phyloP scores from a whole-genome alignment of 208 protist species.

The Leishmania gerbilli region DNA sequence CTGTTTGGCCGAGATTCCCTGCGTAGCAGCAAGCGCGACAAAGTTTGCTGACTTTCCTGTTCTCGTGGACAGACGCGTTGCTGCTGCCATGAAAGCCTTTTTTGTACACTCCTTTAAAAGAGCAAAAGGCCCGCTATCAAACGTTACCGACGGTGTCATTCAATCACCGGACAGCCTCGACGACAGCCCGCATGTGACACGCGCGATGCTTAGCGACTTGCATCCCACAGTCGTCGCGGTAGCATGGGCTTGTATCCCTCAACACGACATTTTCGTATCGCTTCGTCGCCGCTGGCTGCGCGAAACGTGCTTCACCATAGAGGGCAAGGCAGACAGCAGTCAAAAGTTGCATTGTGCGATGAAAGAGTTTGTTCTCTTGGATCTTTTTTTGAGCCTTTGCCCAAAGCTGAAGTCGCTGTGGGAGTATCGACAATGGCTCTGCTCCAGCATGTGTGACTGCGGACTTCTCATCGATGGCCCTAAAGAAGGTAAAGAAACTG shows the following conservation, averaged over 20 bases:
- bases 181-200: conserved; percentile 19
- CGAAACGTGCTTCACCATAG: not conserved
- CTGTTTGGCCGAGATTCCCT: not conserved
- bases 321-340: not conserved
- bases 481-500: no score
- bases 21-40: not conserved
- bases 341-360: conserved; percentile 18
- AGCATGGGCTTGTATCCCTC: conserved; percentile 19
- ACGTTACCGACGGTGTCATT: not conserved
- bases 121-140: not conserved
- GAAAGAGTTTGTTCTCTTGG: conserved; percentile 44
- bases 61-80: conserved; percentile 1
- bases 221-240: conserved; percentile 2
- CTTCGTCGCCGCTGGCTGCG: conserved; percentile 7
- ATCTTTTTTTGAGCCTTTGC: conserved; percentile 45
- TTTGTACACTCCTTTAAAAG: not conserved
- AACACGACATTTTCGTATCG: conserved; percentile 5
- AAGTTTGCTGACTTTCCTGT: conserved; percentile 15
- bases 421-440: conserved; percentile 57
- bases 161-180: conserved; percentile 9
- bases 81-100: not conserved
- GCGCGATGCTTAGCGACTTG: not conserved
- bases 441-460: conserved; percentile 16
- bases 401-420: conserved; percentile 56
- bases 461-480: not conserved